A percentile compares a stretch with the other conserved stretches of the same genome.
These are phyloP conservation scores for Plasmodium fragile DNA, from an alignment of 169 alveolate genomes.

Conservation along the genomic window DNA sequence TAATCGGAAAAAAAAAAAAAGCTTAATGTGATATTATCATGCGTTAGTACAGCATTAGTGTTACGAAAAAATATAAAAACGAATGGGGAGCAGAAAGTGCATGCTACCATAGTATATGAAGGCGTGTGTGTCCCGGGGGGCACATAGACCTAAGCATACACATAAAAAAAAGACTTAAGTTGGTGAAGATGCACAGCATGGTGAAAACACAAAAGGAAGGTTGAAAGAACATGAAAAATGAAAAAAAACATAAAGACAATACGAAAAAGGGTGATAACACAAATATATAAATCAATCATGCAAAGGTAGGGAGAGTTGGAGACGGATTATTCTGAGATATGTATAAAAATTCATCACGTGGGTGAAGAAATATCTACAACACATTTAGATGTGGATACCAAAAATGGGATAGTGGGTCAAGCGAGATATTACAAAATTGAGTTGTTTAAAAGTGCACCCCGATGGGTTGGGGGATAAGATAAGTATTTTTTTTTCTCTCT, in stretches of 20 bases:
- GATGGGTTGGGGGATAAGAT: too few species aligned
- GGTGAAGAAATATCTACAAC: neutral
- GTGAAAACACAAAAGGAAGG: neutral
- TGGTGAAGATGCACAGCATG: neutral
- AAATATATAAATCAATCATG: neutral
- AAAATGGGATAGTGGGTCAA: neutral
- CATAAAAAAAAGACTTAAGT: neutral
- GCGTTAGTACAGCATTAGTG: neutral
- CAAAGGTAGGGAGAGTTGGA: neutral
- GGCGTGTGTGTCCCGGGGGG: neutral
- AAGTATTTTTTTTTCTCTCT: neutral
- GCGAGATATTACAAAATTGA: neutral
- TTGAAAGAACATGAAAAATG: neutral
- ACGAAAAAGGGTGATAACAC: neutral
- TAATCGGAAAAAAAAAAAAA: too few species aligned
- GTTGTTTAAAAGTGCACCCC: neutral
- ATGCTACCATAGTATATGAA: neutral
- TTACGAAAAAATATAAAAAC: neutral
- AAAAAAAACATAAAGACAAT: neutral
- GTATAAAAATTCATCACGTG: neutral
- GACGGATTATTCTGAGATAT: neutral
- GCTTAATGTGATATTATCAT: neutral
- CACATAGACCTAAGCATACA: neutral
- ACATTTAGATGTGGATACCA: neutral
- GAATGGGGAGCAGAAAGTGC: neutral